Conservation (phyloP, 176 grass and related monocot genomes). For the Poa annua region DNA sequence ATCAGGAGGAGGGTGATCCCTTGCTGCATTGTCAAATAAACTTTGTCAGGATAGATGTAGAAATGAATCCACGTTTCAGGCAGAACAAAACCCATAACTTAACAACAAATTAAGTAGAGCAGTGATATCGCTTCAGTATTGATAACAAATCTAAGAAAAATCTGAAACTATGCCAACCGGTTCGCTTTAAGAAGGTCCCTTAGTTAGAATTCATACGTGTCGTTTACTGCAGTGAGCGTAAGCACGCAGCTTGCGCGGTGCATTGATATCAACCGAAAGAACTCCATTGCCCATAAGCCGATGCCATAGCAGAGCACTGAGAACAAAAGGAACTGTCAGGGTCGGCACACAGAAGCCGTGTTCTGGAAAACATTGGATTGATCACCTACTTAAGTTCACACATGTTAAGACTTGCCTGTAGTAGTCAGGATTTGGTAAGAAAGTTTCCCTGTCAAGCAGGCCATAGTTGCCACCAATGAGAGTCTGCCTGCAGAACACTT, state of each 20-base stretch:
- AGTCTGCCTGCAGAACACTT: slow-evolving; percentile 79
- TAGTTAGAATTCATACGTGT: slow-evolving; percentile 41
- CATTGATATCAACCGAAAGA: slow-evolving; percentile 70
- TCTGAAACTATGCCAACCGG: not conserved
- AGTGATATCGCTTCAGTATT: not conserved
- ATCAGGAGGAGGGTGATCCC: slow-evolving; percentile 80
- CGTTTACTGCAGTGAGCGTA: slow-evolving; percentile 71
- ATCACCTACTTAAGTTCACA: slow-evolving; percentile 5
- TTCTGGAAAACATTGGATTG: not conserved
- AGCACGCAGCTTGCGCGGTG: slow-evolving; percentile 48
- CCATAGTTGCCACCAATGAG: slow-evolving; percentile 79
- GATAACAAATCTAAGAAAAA: not conserved
- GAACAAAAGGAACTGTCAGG: slow-evolving; percentile 17
- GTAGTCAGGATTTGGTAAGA: slow-evolving; percentile 81
- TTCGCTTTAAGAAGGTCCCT: not conserved
- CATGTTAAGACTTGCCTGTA: slow-evolving; percentile 56
- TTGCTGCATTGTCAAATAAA: slow-evolving; percentile 53
- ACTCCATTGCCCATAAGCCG: slow-evolving; percentile 81
- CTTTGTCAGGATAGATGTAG: not conserved
- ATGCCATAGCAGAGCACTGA: slow-evolving; percentile 76
- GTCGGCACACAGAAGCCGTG: not conserved
- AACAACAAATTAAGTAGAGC: not conserved
- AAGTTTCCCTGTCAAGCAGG: slow-evolving; percentile 67
- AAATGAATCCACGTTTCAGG: not conserved
- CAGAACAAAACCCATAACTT: not conserved